These are phyloP conservation scores for Neonectria magnoliae DNA, from an alignment of 2,329 filamentous ascomycete genomes.

Conservation along the genomic window DNA sequence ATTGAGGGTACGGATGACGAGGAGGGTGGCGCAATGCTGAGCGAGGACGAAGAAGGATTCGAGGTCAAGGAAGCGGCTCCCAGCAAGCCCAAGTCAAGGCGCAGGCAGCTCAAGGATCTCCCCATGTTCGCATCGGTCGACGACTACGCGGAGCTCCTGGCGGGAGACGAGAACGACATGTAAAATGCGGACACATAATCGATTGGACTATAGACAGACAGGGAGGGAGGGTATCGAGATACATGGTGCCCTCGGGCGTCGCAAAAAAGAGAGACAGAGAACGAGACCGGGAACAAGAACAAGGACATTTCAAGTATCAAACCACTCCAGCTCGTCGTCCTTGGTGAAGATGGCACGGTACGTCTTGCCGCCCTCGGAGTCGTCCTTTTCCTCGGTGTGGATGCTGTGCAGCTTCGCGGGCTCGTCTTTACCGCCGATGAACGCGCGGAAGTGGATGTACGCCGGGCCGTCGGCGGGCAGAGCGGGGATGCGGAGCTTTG, in stretches of 20 bases:
- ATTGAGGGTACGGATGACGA: conserved; percentile 55
- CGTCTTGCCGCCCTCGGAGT: conserved; percentile 86
- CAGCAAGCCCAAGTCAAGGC: conserved; percentile 63
- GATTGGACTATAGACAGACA: conserved; percentile 30
- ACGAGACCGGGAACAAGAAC: neutral
- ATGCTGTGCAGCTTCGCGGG: conserved; percentile 86
- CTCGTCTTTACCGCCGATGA: conserved; percentile 84
- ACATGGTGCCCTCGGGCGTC: conserved; percentile 20
- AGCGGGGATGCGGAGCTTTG: conserved; percentile 70
- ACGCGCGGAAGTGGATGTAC: conserved; percentile 88
- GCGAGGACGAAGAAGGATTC: conserved; percentile 56
- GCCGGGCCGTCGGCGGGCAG: conserved; percentile 66
- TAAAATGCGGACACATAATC: conserved; percentile 31
- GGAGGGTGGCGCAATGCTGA: conserved; percentile 55
- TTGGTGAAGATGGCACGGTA: conserved; percentile 93
- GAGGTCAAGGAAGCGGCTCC: conserved; percentile 72
- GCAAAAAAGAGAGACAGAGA: conserved; percentile 11
- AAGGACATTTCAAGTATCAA: conserved; percentile 53
- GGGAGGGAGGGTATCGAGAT: conserved; percentile 32
- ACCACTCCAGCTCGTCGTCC: conserved; percentile 83
- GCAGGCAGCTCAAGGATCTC: conserved; percentile 86
- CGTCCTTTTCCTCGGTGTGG: conserved; percentile 95
- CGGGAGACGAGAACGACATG: conserved; percentile 70
- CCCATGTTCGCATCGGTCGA: conserved; percentile 94
- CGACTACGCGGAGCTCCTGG: conserved; percentile 89